Evolutionary conservation across 1,284 basidiomycete genomes (phyloP).

Genomic region (Peniophora sp.): DNA sequence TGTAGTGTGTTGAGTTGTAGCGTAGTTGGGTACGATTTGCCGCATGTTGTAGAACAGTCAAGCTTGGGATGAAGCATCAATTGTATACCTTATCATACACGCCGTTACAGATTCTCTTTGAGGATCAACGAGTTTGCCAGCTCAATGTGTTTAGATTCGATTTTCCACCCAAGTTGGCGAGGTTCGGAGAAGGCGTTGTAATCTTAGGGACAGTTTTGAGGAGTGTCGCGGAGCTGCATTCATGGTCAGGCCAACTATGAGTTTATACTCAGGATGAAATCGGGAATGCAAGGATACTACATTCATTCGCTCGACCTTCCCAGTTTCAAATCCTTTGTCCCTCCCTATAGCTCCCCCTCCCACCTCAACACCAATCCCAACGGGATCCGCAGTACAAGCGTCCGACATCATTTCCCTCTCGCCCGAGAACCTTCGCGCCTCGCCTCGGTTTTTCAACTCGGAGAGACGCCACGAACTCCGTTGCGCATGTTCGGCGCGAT

Average conservation of each 20-base stretch:
- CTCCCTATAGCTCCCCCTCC: conserved; percentile 46
- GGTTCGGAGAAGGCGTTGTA: conserved; percentile 4
- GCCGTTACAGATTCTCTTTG: too few relatives aligned
- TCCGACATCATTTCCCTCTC: conserved; percentile 59
- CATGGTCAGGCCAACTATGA: conserved; percentile 4
- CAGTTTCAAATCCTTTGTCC: conserved; percentile 31
- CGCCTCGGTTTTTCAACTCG: conserved; percentile 72
- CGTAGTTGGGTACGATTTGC: too few relatives aligned
- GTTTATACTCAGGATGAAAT: not conserved
- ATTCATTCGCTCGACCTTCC: conserved; percentile 37
- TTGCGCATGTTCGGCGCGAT: conserved; percentile 4
- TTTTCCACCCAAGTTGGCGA: conserved; percentile 9
- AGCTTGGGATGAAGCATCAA: too few relatives aligned
- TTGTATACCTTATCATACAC: too few relatives aligned
- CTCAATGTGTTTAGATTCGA: too few relatives aligned
- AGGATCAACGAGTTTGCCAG: too few relatives aligned
- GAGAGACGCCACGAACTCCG: conserved; percentile 35
- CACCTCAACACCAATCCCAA: conserved; percentile 43
- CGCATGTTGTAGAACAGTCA: too few relatives aligned
- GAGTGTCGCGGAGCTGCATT: conserved; percentile 4
- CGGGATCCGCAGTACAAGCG: conserved; percentile 47
- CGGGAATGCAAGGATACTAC: conserved; percentile 20
- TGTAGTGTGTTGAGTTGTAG: too few relatives aligned
- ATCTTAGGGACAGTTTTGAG: conserved; percentile 33
- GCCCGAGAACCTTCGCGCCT: conserved; percentile 65